Conservation (phyloP, 768 basidiomycete genomes). For the Trametes cingulata region DNA sequence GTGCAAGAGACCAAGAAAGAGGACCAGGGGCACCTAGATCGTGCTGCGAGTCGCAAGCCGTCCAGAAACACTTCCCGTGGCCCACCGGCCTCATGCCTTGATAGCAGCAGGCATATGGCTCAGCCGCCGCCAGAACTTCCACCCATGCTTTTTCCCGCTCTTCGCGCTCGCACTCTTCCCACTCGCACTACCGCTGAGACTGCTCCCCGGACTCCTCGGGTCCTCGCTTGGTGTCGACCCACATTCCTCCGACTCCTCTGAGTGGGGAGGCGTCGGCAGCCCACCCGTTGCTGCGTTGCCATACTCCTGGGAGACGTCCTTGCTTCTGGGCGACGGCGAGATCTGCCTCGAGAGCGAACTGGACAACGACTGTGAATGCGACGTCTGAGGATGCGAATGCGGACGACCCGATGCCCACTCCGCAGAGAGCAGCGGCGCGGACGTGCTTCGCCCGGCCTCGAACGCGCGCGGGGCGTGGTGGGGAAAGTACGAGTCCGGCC, state of each 20-base stretch:
- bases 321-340: background rate
- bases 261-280: slow-evolving; percentile 35
- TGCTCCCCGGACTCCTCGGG: background rate
- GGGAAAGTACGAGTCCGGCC: background rate
- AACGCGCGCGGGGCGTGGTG: background rate
- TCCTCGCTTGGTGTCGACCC: background rate
- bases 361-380: background rate
- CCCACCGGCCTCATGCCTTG: slow-evolving; percentile 4
- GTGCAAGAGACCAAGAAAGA: no score
- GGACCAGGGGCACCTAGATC: no score
- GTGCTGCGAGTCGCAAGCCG: no score
- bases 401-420: background rate
- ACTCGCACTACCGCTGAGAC: background rate
- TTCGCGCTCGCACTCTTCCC: background rate
- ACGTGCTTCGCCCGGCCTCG: slow-evolving; percentile 4
- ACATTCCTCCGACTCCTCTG: slow-evolving; percentile 27
- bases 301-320: background rate
- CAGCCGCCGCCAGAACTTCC: slow-evolving; percentile 19
- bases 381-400: background rate
- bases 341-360: background rate
- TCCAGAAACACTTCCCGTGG: no score
- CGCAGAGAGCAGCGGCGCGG: slow-evolving; percentile 2
- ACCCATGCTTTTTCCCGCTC: slow-evolving; percentile 1
- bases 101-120: slow-evolving; percentile 10
- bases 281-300: no score